Evolutionary conservation across 352 stramenopile genomes (phyloP), one percentile per base, ranked within the genome.

Genomic region (Lagenidium giganteum): DNA sequence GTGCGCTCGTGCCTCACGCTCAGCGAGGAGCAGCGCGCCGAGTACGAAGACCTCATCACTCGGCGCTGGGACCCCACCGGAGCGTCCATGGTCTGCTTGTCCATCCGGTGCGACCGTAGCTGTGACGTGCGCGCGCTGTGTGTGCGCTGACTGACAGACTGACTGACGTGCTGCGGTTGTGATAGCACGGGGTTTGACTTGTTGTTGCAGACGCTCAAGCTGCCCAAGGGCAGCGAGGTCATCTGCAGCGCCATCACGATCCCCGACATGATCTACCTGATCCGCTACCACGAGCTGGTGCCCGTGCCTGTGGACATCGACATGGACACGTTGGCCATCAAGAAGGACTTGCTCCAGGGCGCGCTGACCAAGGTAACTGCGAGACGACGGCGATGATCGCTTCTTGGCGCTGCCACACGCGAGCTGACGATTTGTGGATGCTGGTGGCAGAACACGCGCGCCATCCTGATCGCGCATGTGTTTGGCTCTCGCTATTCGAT

Each of bases 231-330:
- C 13, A 85, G 62, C 42, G 70, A 90, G 44, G 70, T 93, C 33
- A 58, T 93, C 14, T 88, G 79, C 49, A 87, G 70, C 56, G 78
- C 82, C 21, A 80, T 93, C 28, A 93, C 82, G 7, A 93, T 93
- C 52, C 76, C 78, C 1, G 82, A 93, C 50, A 91, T 93, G 82
- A 61, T 93, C 34, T 80, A 90, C 54, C 54, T 91, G 24, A 50
- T 91, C 34, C 57, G 64, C 8, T 78, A 86, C 37, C 79, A 93
- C 60, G 73, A 61, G 4, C 53, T 93, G n/a, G 72, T 90, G 28
- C 64, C 82, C 0, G 70, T 90, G 8, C 76, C 79, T 0, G 60
- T 91, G 27, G 82, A 93, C 54, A 30, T 93, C 23, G 51, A 87
- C 32, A 59, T 64, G 0, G 41, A 84, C 17, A 93, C 78, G 8